Evolutionary conservation across 768 basidiomycete genomes (phyloP).

Genomic region (Tephrocybe sp.): DNA sequence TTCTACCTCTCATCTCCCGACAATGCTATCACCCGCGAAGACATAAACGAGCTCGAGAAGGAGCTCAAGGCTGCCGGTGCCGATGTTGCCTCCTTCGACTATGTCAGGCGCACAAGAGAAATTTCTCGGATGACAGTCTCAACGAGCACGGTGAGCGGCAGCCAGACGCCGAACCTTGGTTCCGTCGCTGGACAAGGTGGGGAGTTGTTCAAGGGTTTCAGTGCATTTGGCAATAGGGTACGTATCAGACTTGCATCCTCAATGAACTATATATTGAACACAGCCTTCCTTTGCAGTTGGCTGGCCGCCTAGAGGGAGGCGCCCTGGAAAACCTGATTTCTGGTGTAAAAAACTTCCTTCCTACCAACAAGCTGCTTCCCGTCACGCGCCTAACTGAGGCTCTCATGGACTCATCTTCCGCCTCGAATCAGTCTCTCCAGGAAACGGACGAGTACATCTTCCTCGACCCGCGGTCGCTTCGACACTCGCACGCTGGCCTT

Average conservation of each 20-base stretch:
- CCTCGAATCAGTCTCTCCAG: conserved; percentile 90
- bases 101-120: conserved; percentile 88
- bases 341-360: conserved; percentile 97
- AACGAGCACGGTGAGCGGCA: conserved; percentile 51
- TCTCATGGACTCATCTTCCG: conserved; percentile 94
- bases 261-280: neutral
- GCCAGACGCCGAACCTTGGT: conserved; percentile 67
- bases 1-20: conserved; percentile 91
- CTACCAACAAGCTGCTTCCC: conserved; percentile 89
- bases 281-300: conserved; percentile 64
- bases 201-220: conserved; percentile 93
- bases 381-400: conserved; percentile 94
- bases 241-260: conserved; percentile 19
- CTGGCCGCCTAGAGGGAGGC: conserved; percentile 90
- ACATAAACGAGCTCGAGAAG: conserved; percentile 83
- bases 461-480: conserved; percentile 87
- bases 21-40: conserved; percentile 81
- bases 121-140: conserved; percentile 90
- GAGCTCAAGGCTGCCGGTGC: conserved; percentile 83
- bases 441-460: conserved; percentile 96
- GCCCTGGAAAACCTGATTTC: conserved; percentile 97
- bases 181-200: conserved; percentile 65
- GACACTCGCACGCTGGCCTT: conserved; percentile 48
- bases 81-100: conserved; percentile 83
- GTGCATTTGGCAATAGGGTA: conserved; percentile 87